A percentile compares a stretch with the other conserved stretches of the same genome.
Evolutionary conservation across 257 asterid species (phyloP).

Genomic region (Solanum rostratum): DNA sequence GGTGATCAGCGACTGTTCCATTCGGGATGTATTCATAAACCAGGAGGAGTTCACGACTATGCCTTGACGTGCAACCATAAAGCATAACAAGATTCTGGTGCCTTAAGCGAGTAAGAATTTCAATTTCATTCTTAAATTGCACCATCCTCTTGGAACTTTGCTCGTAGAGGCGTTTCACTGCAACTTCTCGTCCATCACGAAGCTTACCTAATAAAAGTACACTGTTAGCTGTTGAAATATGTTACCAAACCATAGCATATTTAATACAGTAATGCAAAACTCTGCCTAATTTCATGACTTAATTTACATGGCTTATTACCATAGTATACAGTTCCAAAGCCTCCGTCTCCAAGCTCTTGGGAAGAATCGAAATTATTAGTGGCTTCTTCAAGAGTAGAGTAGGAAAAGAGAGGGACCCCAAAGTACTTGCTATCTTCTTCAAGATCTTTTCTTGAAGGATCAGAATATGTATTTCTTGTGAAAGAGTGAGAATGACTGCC

Average conservation of each 20-base stretch:
- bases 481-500: not conserved
- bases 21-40: slow-evolving; percentile 42
- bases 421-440: slow-evolving; percentile 17
- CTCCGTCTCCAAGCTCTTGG: slow-evolving; percentile 48
- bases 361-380: slow-evolving; percentile 30
- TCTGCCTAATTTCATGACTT: not conserved
- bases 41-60: slow-evolving; percentile 40
- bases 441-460: slow-evolving; percentile 7
- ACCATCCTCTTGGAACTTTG: slow-evolving; percentile 35
- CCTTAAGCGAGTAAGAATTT: slow-evolving; percentile 28
- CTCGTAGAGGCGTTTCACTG: slow-evolving; percentile 45
- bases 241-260: not conserved
- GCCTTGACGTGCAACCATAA: slow-evolving; percentile 43
- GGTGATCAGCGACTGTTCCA: slow-evolving; percentile 54
- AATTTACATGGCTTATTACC: slow-evolving; percentile 15
- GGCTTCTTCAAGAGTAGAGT: slow-evolving; percentile 34
- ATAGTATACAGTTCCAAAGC: slow-evolving; percentile 40
- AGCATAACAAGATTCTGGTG: slow-evolving; percentile 43
- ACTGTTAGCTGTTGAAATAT: not conserved
- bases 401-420: slow-evolving; percentile 29
- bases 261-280: not conserved
- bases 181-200: slow-evolving; percentile 47
- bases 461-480: not conserved
- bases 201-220: slow-evolving; percentile 28
- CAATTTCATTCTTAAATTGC: slow-evolving; percentile 48